Conservation (phyloP, 2,329 filamentous ascomycete species). For the Monilinia laxa region DNA sequence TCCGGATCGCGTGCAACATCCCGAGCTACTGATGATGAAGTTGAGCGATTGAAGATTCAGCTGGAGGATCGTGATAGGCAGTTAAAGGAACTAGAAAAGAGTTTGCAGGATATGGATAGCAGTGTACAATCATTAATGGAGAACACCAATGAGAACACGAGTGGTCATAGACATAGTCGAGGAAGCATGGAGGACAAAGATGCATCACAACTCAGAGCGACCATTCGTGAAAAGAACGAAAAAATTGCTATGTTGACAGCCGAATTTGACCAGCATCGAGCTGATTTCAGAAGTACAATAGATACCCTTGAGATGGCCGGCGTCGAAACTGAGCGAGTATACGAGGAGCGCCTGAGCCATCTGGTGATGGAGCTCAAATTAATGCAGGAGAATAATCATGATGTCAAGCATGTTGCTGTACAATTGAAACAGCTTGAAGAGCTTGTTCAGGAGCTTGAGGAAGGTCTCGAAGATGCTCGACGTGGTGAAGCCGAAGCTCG, state of each 20-base stretch:
- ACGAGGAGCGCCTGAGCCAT: constrained; percentile 88
- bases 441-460: constrained; percentile 92
- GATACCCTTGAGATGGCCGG: constrained; percentile 95
- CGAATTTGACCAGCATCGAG: constrained; percentile 91
- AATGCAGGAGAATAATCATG: constrained; percentile 76
- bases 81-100: constrained; percentile 81
- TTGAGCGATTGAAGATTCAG: constrained; percentile 69
- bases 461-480: constrained; percentile 91
- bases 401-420: constrained; percentile 85
- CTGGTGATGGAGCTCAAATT: constrained; percentile 81
- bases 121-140: constrained; percentile 73
- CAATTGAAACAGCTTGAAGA: constrained; percentile 96
- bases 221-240: constrained; percentile 92
- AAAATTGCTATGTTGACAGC: constrained; percentile 90
- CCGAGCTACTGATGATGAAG: constrained; percentile 61
- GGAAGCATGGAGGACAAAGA: constrained; percentile 67
- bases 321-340: constrained; percentile 92
- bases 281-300: constrained; percentile 94
- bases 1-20: constrained; percentile 44
- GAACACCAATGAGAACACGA: constrained; percentile 45
- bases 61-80: constrained; percentile 83
- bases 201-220: constrained; percentile 70
- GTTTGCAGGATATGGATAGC: constrained; percentile 78
- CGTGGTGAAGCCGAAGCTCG: constrained; percentile 93
- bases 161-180: constrained; percentile 48